Evolutionary conservation across 2,329 filamentous ascomycete genomes (phyloP).

Genomic region (Exophiala dermatitidis): DNA sequence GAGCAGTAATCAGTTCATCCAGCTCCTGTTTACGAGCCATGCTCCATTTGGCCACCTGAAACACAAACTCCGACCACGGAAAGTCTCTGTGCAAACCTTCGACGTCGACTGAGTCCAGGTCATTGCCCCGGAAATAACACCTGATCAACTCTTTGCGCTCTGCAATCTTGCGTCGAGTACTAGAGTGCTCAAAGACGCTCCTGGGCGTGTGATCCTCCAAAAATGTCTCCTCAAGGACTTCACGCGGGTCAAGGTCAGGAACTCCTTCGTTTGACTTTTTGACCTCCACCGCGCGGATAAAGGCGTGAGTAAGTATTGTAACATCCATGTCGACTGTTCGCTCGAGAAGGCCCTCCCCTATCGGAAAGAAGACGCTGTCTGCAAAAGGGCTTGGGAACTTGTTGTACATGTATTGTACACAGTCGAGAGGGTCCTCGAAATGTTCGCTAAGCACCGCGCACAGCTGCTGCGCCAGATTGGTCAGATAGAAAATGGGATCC

Average conservation of each 20-base stretch:
- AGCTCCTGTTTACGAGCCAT: constrained; percentile 14
- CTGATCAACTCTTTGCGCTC: constrained; percentile 5
- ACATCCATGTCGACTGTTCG: constrained; percentile 45
- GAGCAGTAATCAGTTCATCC: constrained; percentile 3
- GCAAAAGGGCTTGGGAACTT: constrained; percentile 16
- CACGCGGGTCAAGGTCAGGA: constrained; percentile 35
- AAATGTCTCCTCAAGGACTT: constrained; percentile 39
- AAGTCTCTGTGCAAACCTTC: constrained; percentile 41
- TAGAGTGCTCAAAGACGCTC: not conserved
- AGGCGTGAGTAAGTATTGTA: constrained; percentile 49
- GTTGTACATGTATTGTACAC: constrained; percentile 14
- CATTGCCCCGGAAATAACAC: constrained; percentile 30
- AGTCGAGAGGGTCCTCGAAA: not conserved
- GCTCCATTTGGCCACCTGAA: constrained; percentile 42
- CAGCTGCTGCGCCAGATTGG: constrained; percentile 41
- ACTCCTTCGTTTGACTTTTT: constrained; percentile 26
- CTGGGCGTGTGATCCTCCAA: constrained; percentile 27
- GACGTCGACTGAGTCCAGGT: constrained; percentile 37
- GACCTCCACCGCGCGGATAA: constrained; percentile 40
- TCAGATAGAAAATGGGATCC: constrained; percentile 36
- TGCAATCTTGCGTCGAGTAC: not conserved
- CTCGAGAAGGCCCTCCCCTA: constrained; percentile 31
- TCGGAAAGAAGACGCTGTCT: constrained; percentile 26
- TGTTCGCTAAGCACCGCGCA: constrained; percentile 28
- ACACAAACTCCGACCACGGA: constrained; percentile 45